These are phyloP conservation scores for Dictyostelium capitatum DNA, from an alignment of 78 protist genomes.

Conservation along the genomic window DNA sequence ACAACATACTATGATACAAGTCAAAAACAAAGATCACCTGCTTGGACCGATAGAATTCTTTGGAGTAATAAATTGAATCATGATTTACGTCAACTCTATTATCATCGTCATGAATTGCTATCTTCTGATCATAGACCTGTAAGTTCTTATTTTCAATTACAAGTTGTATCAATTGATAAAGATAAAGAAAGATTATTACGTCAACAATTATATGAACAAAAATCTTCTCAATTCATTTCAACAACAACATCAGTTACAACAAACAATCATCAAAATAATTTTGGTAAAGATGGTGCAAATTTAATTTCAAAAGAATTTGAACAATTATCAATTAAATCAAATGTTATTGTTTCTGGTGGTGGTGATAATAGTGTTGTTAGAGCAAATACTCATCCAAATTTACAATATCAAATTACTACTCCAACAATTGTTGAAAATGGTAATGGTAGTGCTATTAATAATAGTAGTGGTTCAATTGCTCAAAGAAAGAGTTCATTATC, in stretches of 20 bases:
- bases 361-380: background rate
- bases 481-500: background rate
- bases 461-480: background rate
- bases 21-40: constrained; percentile 89
- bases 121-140: constrained; percentile 94
- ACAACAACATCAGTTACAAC: background rate
- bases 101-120: constrained; percentile 37
- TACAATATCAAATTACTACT: constrained; percentile 12
- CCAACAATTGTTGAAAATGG: background rate
- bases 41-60: constrained; percentile 87
- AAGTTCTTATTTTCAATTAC: constrained; percentile 40
- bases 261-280: background rate
- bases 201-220: constrained; percentile 58
- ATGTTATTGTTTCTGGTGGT: background rate
- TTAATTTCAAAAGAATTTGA: background rate
- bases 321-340: background rate
- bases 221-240: constrained; percentile 15
- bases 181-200: constrained; percentile 69
- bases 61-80: constrained; percentile 63
- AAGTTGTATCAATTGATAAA: constrained; percentile 74
- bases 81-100: constrained; percentile 36
- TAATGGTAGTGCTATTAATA: background rate
- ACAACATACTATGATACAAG: constrained; percentile 86
- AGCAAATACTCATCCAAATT: background rate
- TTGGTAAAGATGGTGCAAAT: constrained; percentile 40